Conservation (phyloP, 2,329 filamentous ascomycete species). For the Aspergillus jensenii region DNA sequence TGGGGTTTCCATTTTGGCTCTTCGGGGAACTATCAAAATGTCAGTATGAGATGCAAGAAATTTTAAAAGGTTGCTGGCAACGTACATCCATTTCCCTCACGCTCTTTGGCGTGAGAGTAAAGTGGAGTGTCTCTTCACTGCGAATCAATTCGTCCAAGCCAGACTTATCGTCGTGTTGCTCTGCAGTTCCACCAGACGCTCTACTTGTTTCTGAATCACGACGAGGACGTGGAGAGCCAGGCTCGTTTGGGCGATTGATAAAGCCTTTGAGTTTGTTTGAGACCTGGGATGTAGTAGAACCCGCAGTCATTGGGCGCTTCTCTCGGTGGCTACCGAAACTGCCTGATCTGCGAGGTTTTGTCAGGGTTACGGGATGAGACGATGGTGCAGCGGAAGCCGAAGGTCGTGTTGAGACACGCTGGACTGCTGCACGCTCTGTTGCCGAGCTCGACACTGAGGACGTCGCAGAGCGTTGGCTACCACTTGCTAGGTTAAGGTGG, state of each 20-base stretch:
- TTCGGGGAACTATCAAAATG: constrained; percentile 30
- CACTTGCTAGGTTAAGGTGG: constrained; percentile 23
- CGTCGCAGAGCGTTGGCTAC: constrained; percentile 23
- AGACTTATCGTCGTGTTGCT: constrained; percentile 56
- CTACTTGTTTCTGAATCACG: constrained; percentile 39
- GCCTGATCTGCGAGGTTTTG: constrained; percentile 38
- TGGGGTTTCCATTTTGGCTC: constrained; percentile 32
- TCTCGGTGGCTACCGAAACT: constrained; percentile 40
- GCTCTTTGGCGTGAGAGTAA: constrained; percentile 75
- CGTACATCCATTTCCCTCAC: constrained; percentile 75
- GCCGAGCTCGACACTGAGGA: constrained; percentile 25
- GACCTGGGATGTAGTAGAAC: constrained; percentile 41
- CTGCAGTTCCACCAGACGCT: constrained; percentile 26
- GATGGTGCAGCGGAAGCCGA: constrained; percentile 29
- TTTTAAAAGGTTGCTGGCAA: constrained; percentile 14
- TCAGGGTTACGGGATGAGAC: constrained; percentile 20
- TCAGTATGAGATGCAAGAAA: constrained; percentile 3
- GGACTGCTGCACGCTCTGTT: constrained; percentile 42
- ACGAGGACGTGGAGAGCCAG: constrained; percentile 30
- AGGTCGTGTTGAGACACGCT: constrained; percentile 37
- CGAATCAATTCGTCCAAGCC: constrained; percentile 79
- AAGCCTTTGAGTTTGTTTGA: constrained; percentile 45
- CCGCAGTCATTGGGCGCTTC: constrained; percentile 39
- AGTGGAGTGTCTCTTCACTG: constrained; percentile 79
- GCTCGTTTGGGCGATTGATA: constrained; percentile 33